Evolutionary conservation across 2,329 filamentous ascomycete species (phyloP).

Genomic region (Drechslerella coelobrocha): DNA sequence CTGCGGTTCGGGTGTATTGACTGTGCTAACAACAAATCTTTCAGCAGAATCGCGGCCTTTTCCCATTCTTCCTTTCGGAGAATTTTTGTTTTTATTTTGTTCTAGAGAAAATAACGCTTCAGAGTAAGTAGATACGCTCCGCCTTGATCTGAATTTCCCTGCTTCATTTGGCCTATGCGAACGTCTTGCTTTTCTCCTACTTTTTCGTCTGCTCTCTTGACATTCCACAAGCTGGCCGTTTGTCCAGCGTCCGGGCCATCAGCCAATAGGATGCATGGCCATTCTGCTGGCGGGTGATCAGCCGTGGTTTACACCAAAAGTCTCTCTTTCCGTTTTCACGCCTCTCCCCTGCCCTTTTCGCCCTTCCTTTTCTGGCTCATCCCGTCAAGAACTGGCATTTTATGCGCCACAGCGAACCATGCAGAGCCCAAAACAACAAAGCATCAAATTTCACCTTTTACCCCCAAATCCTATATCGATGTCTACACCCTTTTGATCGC

Average conservation of each 20-base stretch:
- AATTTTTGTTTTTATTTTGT: slow-evolving; percentile 45
- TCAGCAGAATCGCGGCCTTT: slow-evolving; percentile 4
- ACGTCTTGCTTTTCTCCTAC: background rate
- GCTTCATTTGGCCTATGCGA: background rate
- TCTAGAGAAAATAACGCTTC: slow-evolving; percentile 37
- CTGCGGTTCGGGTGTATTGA: slow-evolving; percentile 16
- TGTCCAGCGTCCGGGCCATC: slow-evolving; percentile 17
- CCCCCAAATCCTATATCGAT: slow-evolving; percentile 44
- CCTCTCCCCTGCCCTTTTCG: slow-evolving; percentile 48
- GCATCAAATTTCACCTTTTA: slow-evolving; percentile 50
- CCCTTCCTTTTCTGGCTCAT: slow-evolving; percentile 51
- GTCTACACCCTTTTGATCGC: slow-evolving; percentile 31
- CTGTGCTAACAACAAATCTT: slow-evolving; percentile 27
- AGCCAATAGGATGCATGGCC: slow-evolving; percentile 47
- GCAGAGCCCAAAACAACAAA: slow-evolving; percentile 51
- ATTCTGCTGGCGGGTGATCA: slow-evolving; percentile 45
- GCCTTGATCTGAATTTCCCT: background rate
- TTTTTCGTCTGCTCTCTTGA: slow-evolving; percentile 6
- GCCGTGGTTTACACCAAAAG: slow-evolving; percentile 48
- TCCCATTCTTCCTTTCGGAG: background rate
- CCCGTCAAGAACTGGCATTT: slow-evolving; percentile 50
- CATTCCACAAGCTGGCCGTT: slow-evolving; percentile 45
- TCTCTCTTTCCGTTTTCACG: slow-evolving; percentile 51
- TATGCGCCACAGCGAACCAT: slow-evolving; percentile 50
- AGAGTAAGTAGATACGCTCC: slow-evolving; percentile 29